Evolutionary conservation across 2,329 filamentous ascomycete species (phyloP), one percentile per base, ranked within the genome.

Genomic region (Acrocalymma vagum): DNA sequence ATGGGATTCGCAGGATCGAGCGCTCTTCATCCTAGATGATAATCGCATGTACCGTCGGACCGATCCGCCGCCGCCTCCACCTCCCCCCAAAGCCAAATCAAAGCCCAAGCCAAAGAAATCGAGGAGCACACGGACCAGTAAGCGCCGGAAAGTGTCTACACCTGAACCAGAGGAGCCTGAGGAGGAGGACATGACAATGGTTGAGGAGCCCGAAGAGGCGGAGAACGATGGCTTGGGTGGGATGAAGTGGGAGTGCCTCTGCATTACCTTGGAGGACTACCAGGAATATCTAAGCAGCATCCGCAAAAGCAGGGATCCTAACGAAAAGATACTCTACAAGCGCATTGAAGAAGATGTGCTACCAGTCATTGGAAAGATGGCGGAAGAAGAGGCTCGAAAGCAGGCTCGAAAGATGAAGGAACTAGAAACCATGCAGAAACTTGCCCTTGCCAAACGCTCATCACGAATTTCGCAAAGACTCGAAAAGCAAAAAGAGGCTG

Each of bases 391-490:
- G 57, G 81, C 85, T 20, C 84, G 85, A 46, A 92, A 93, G 68
- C 75, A 78, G 73, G 83, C 72, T 79, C 90, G 76, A 77, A 87
- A 87, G 56, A 83, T 95, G 64, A 89, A 86, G 48, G 93, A 97
- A 60, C 71, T 95, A 15, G 76, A 90, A 36, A 90, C 85, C 54
- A 71, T 95, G 52, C 86, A 93, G 56, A 93, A 94, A 65, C 81
- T 97, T 72, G 90, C 90, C n/a, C 89, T 87, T 41, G 93, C 94
- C 4, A 99, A 99, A 73, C 80, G 94, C 49, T 99, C 94, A 1
- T 95, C 90, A 60, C 84, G 94, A 49, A 83, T 99, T 53, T 92
- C 93, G 13, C 81, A 82, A 51, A 95, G 90, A 63, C 76, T 84
- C 22, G 91, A 96, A 63, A 86, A 84, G 51, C 88, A 91, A 60